Base-by-base conservation (phyloP, 495 filamentous ascomycete genomes). In the Neurospora sp. region DNA sequence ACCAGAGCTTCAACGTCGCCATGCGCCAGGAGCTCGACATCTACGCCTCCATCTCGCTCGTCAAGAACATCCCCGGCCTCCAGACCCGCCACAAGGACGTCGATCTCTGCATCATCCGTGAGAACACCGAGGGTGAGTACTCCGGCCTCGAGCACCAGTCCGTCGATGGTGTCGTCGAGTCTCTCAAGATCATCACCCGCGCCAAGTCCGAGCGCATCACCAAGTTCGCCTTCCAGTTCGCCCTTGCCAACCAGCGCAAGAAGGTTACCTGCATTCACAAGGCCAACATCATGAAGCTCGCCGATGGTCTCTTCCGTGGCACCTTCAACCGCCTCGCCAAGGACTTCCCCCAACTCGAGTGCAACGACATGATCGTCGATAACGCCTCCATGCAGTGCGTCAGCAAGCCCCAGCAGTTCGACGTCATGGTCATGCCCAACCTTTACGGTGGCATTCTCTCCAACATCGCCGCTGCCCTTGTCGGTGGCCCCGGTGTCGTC, bases 221-320 rank as follows among this genome's bases (percentile, higher is more conserved):
- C 83, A 97, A 98, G 83, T 99, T 99, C 79, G 96, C 96, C 69
- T 97, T 98, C 85, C 90, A 91, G 83, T 99, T 98, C 81, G 96
- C 96, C 18, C 91, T 97, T 62, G 96, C 96, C 78, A 99, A 98
- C 87, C 94, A 97, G 90, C 89, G 96, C 79, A 93, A 96, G 87
- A 98, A 97, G 90, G 93, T 98, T 39, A 98, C 94, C 75, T 97
- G 94, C 84, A 97, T 99, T 79, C 96, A 99, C 89, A 99, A 99
- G 88, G 96, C 96, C 80, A 99, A 98, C 87, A 99, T 99, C 86
- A 99, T 99, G 96, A 98, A 99, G 88, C 88, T 99, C 71, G 95
- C 94, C 83, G 96, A 98, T 79, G 96, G 96, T 85, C 91, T 99
- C 74, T 99, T 99, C 91, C 92, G 96, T 79, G 93, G 91, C 84